A percentile compares a stretch with the other conserved stretches of the same genome.
phyloP scores from a whole-genome alignment of 192 early-diverging fungal species.

The Paraglomus brasilianum region DNA sequence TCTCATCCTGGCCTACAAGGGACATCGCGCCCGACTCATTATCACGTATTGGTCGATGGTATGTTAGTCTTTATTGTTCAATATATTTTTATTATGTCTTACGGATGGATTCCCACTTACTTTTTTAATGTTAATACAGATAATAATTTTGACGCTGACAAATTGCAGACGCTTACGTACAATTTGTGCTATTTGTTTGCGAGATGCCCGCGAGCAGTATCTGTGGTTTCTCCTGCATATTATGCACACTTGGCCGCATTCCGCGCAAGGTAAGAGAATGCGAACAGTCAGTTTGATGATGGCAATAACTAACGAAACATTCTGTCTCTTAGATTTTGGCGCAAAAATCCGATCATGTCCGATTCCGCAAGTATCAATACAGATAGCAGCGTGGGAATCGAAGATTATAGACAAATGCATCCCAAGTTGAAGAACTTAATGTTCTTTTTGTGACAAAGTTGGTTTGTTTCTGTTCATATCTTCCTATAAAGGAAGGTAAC shows the following conservation, averaged over 20 bases:
- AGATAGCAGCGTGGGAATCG: no score
- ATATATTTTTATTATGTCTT: not conserved
- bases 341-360: no score
- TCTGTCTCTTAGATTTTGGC: no score
- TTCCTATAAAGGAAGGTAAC: no score
- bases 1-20: slow-evolving; percentile 88
- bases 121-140: not conserved
- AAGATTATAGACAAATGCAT: no score
- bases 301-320: not conserved
- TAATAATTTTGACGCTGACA: not conserved
- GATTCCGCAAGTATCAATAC: no score
- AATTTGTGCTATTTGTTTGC: slow-evolving; percentile 84
- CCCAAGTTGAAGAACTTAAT: no score
- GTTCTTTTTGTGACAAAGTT: no score
- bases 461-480: no score
- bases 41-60: slow-evolving; percentile 83
- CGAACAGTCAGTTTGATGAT: slow-evolving; percentile 25
- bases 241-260: slow-evolving; percentile 44
- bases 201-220: slow-evolving; percentile 81
- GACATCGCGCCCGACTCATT: slow-evolving; percentile 86
- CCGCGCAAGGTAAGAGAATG: slow-evolving; percentile 41
- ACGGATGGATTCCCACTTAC: no score
- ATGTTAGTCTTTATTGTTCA: slow-evolving; percentile 60
- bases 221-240: slow-evolving; percentile 51
- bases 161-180: slow-evolving; percentile 77